Evolutionary conservation across 1,284 basidiomycete species (phyloP).

Genomic region (Ustilago sp.): DNA sequence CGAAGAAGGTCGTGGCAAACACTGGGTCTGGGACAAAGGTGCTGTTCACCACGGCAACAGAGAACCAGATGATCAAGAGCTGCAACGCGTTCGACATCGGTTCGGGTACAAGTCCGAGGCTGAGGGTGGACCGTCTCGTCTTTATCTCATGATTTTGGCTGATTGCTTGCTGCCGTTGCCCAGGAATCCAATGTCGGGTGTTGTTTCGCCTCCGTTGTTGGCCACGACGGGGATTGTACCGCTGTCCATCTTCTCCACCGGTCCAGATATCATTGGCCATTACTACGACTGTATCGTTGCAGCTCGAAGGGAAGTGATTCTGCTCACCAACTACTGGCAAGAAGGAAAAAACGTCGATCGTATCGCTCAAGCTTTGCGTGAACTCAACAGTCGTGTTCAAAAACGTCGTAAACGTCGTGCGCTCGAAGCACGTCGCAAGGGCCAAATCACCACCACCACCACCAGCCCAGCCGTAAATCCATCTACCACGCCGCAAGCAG

Average conservation of each 20-base stretch:
- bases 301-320: slow-evolving; percentile 63
- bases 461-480: slow-evolving; percentile 10
- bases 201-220: slow-evolving; percentile 65
- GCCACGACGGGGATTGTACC: slow-evolving; percentile 67
- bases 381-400: slow-evolving; percentile 55
- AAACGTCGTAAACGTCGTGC: slow-evolving; percentile 40
- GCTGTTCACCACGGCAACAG: slow-evolving; percentile 57
- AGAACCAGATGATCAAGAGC: slow-evolving; percentile 63
- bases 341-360: slow-evolving; percentile 65
- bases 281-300: slow-evolving; percentile 69
- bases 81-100: slow-evolving; percentile 51
- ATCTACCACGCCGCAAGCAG: slow-evolving; percentile 23
- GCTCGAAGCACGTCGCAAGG: slow-evolving; percentile 24
- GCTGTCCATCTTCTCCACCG: slow-evolving; percentile 67
- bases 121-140: slow-evolving; percentile 59
- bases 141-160: slow-evolving; percentile 67
- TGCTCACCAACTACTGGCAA: slow-evolving; percentile 70
- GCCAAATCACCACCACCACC: neutral
- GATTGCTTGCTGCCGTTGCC: slow-evolving; percentile 63
- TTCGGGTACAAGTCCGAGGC: slow-evolving; percentile 57
- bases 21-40: slow-evolving; percentile 67
- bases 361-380: slow-evolving; percentile 63
- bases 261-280: slow-evolving; percentile 68
- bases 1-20: slow-evolving; percentile 59
- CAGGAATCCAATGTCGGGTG: slow-evolving; percentile 61